A percentile compares a stretch with the other conserved stretches of the same genome.
phyloP scores from a whole-genome alignment of 495 filamentous ascomycete genomes.

The Aspergillus cavernicola region DNA sequence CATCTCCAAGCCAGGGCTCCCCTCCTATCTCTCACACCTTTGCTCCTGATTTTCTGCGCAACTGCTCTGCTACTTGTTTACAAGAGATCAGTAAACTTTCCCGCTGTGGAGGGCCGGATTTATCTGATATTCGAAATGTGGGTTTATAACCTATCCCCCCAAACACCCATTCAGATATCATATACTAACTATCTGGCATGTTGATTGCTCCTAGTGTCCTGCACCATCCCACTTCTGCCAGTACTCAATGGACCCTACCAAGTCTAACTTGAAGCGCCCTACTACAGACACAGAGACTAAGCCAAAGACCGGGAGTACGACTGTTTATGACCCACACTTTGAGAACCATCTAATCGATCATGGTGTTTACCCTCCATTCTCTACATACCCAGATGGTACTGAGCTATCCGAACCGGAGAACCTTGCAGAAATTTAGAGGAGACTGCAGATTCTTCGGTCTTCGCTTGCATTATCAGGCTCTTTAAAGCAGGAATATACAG shows the following conservation, averaged over 20 bases:
- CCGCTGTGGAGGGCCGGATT: slow-evolving; percentile 1
- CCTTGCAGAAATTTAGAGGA: neutral
- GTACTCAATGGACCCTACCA: slow-evolving; percentile 1
- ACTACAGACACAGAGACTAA: neutral
- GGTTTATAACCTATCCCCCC: neutral
- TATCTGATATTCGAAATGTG: slow-evolving; percentile 3
- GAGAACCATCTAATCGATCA: neutral
- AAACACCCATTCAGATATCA: neutral
- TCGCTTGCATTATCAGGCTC: neutral
- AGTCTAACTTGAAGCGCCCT: neutral
- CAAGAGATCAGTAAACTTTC: slow-evolving; percentile 1
- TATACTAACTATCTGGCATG: neutral
- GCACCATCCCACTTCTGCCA: neutral
- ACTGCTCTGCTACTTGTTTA: neutral
- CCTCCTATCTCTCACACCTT: neutral
- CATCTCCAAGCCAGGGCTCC: neutral
- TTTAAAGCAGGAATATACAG: neutral
- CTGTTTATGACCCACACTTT: slow-evolving; percentile 5
- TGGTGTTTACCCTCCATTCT: neutral
- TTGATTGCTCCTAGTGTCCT: neutral
- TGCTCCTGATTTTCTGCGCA: neutral
- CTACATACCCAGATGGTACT: slow-evolving; percentile 1
- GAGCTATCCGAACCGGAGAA: neutral
- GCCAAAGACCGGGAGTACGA: neutral
- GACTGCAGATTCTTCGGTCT: neutral